These are phyloP conservation scores for Macrophomina phaseolina DNA, from an alignment of 2,329 filamentous ascomycete species.

Conservation along the genomic window DNA sequence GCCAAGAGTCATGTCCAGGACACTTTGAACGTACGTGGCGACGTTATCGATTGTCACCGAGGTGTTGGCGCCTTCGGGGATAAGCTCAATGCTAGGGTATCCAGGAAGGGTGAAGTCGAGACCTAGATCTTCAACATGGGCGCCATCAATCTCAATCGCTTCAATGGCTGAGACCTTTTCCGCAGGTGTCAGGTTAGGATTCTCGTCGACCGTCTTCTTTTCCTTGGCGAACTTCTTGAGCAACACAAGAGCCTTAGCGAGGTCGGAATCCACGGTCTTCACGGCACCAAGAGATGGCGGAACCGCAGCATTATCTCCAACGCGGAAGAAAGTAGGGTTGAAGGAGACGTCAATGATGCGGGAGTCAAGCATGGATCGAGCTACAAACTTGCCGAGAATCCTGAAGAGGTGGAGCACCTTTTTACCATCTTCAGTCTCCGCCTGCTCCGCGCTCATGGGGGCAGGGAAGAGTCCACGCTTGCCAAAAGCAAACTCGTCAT, in stretches of 20 bases:
- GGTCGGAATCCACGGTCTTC: slow-evolving; percentile 82
- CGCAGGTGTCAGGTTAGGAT: slow-evolving; percentile 66
- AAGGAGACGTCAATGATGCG: slow-evolving; percentile 97
- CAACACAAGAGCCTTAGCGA: slow-evolving; percentile 83
- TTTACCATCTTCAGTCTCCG: slow-evolving; percentile 77
- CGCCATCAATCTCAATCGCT: slow-evolving; percentile 75
- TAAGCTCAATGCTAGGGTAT: slow-evolving; percentile 83
- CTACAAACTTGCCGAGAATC: slow-evolving; percentile 95
- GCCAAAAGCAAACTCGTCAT: slow-evolving; percentile 83
- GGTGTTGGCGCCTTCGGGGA: slow-evolving; percentile 74
- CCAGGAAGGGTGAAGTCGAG: slow-evolving; percentile 96
- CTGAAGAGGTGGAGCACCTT: slow-evolving; percentile 88
- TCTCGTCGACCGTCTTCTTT: slow-evolving; percentile 81
- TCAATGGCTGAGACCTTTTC: slow-evolving; percentile 75
- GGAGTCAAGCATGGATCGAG: slow-evolving; percentile 96
- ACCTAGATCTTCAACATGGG: slow-evolving; percentile 81
- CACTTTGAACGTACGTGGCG: slow-evolving; percentile 83
- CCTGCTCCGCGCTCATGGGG: slow-evolving; percentile 81
- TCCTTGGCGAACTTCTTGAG: slow-evolving; percentile 85
- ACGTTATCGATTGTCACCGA: slow-evolving; percentile 89
- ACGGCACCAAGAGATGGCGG: slow-evolving; percentile 87
- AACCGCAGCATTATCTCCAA: slow-evolving; percentile 74
- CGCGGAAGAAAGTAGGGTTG: slow-evolving; percentile 96
- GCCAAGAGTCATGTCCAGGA: slow-evolving; percentile 91
- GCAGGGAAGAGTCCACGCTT: slow-evolving; percentile 87